Conservation (phyloP, 345 rosid genomes). For the Pugionium dolabratum region DNA sequence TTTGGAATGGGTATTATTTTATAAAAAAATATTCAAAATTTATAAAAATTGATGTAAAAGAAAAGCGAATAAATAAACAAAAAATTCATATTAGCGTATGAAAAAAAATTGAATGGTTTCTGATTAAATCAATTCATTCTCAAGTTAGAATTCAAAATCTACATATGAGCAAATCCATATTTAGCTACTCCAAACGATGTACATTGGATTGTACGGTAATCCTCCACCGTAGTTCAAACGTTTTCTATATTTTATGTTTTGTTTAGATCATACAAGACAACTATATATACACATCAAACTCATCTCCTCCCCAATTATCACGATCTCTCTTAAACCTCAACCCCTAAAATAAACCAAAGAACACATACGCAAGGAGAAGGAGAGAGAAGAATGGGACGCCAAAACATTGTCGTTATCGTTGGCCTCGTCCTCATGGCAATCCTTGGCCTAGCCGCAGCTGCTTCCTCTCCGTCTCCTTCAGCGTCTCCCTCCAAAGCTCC, state of each 20-base stretch:
- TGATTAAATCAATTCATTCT: not conserved
- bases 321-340: conserved; percentile 16
- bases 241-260: conserved; percentile 6
- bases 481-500: conserved; percentile 38
- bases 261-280: conserved; percentile 8
- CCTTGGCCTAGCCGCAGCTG: conserved; percentile 39
- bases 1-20: too few relatives aligned
- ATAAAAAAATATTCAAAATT: too few relatives aligned
- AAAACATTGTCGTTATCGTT: conserved; percentile 27
- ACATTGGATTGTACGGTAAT: conserved; percentile 34
- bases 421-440: conserved; percentile 38
- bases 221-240: conserved; percentile 29
- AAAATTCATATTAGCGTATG: not conserved
- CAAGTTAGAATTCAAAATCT: conserved; percentile 11
- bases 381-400: conserved; percentile 40
- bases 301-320: conserved; percentile 25
- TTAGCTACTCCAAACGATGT: conserved; percentile 17
- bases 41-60: too few relatives aligned
- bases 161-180: conserved; percentile 9
- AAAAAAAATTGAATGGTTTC: not conserved
- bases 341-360: not conserved
- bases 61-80: too few relatives aligned
- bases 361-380: conserved; percentile 7
- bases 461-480: conserved; percentile 36
- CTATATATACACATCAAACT: conserved; percentile 25